Conservation (phyloP, 2,329 filamentous ascomycete genomes). For the Dryadomyces quercus-mongolicae region DNA sequence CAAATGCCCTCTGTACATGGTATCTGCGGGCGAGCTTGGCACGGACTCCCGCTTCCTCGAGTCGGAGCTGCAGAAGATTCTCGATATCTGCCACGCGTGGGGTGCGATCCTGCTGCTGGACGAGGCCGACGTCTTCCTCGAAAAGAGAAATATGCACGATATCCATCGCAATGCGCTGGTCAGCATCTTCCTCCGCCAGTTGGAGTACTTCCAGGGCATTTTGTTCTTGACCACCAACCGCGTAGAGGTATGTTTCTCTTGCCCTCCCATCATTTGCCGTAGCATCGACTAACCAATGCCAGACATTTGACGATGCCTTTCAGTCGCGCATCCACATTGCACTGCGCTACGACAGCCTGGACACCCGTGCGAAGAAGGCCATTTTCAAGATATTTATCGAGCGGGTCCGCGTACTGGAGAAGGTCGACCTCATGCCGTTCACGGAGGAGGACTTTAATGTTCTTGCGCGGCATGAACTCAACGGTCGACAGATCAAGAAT, state of each 20-base stretch:
- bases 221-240: slow-evolving; percentile 83
- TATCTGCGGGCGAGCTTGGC: slow-evolving; percentile 37
- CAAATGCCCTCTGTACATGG: slow-evolving; percentile 40
- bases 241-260: slow-evolving; percentile 41
- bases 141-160: slow-evolving; percentile 30
- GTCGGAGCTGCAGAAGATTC: slow-evolving; percentile 31
- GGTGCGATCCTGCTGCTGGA: slow-evolving; percentile 38
- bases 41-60: slow-evolving; percentile 29
- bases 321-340: slow-evolving; percentile 80
- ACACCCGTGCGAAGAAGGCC: slow-evolving; percentile 57
- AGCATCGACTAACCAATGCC: background rate
- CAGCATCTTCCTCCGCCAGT: slow-evolving; percentile 71
- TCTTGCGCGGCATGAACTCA: slow-evolving; percentile 53
- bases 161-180: slow-evolving; percentile 36
- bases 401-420: slow-evolving; percentile 54
- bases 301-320: slow-evolving; percentile 76
- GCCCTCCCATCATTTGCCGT: background rate
- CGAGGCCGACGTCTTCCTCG: slow-evolving; percentile 42
- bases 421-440: slow-evolving; percentile 47
- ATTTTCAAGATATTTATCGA: slow-evolving; percentile 81
- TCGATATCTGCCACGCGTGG: slow-evolving; percentile 37
- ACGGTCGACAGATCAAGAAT: slow-evolving; percentile 71
- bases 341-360: slow-evolving; percentile 66
- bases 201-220: slow-evolving; percentile 90
- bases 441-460: slow-evolving; percentile 53